phyloP scores from a whole-genome alignment of 1,284 basidiomycete genomes.

The Ceratobasidium sp. region DNA sequence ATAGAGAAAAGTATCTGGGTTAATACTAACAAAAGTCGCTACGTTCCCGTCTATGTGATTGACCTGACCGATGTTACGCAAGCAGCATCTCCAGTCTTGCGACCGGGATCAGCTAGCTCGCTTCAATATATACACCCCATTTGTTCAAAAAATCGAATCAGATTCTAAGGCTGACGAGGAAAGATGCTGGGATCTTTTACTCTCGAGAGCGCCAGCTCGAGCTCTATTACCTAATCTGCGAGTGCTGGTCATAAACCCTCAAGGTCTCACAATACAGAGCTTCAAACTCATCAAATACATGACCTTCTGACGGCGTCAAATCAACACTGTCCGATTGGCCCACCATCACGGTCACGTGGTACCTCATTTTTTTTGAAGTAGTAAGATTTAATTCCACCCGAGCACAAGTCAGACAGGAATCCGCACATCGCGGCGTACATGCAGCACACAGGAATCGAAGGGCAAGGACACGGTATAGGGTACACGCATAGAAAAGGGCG shows the following conservation, averaged over 20 bases:
- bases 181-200: neutral
- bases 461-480: too few species aligned
- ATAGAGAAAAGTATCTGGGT: neutral
- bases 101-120: neutral
- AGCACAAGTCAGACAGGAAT: too few species aligned
- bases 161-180: too few species aligned
- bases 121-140: neutral
- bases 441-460: too few species aligned
- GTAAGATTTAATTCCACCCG: too few species aligned
- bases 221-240: neutral
- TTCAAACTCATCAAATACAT: neutral
- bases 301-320: too few species aligned
- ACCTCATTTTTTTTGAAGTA: too few species aligned
- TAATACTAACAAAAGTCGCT: neutral
- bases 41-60: too few species aligned
- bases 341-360: too few species aligned
- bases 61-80: neutral
- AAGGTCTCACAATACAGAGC: neutral
- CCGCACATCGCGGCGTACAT: too few species aligned
- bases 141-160: neutral
- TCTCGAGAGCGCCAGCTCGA: neutral
- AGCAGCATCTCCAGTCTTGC: neutral
- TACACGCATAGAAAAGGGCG: too few species aligned
- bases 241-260: neutral
- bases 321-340: too few species aligned